Evolutionary conservation across 805 yeast genomes (phyloP).

Genomic region (Kluyveromyces starmeri): DNA sequence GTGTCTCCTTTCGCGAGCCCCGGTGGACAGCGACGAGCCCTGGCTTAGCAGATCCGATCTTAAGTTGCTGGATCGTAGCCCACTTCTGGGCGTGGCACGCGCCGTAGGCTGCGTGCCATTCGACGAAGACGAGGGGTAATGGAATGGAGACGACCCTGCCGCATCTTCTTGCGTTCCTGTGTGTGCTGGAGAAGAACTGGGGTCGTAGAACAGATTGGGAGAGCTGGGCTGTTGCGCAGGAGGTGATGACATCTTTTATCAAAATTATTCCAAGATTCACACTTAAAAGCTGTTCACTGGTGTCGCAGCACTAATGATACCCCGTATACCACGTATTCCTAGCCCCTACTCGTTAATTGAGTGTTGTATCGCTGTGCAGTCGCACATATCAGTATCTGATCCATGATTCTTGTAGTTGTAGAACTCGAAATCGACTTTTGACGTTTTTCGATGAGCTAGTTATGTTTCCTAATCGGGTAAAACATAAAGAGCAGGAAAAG

Average conservation of each 20-base stretch:
- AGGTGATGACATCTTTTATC: constrained; percentile 16
- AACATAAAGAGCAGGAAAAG: too few species aligned
- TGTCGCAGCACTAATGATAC: too few species aligned
- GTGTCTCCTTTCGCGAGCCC: constrained; percentile 41
- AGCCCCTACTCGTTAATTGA: too few species aligned
- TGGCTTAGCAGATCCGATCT: constrained; percentile 36
- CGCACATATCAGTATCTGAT: too few species aligned
- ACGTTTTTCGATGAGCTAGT: too few species aligned
- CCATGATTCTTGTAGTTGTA: too few species aligned
- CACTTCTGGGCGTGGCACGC: constrained; percentile 15
- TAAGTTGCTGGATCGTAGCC: constrained; percentile 28
- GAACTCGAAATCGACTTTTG: too few species aligned
- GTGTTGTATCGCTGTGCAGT: too few species aligned
- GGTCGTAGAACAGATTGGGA: constrained; percentile 28
- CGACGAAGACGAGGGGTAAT: constrained; percentile 34
- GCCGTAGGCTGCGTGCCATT: constrained; percentile 20
- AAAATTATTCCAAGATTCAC: too few species aligned
- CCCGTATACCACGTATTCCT: too few species aligned
- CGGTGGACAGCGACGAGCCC: constrained; percentile 21
- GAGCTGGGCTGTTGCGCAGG: constrained; percentile 31
- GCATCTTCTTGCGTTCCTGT: constrained; percentile 16
- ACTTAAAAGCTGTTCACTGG: too few species aligned
- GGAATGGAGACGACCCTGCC: constrained; percentile 33
- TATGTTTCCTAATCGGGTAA: too few species aligned
- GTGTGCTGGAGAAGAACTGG: constrained; percentile 21